phyloP scores from a whole-genome alignment of 345 rosid genomes.

The Brassica juncea region DNA sequence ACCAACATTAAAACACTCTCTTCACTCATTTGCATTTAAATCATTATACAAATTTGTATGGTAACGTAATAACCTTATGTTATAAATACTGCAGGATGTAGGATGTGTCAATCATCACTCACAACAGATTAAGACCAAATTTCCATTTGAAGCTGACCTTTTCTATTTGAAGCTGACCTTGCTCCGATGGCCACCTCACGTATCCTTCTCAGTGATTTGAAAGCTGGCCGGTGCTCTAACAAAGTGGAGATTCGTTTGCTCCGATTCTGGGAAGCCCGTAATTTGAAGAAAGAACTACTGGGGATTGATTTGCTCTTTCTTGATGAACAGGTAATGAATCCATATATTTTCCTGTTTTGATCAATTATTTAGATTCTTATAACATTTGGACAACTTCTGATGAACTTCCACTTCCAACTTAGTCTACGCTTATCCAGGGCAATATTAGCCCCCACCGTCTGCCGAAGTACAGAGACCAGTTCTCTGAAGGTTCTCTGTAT shows the following conservation, averaged over 20 bases:
- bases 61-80: background rate
- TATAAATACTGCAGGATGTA: background rate
- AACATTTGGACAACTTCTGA: background rate
- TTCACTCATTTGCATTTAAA: background rate
- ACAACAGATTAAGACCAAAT: background rate
- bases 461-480: background rate
- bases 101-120: background rate
- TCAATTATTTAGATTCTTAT: too few species aligned
- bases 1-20: background rate
- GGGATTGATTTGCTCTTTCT: too few species aligned
- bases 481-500: background rate
- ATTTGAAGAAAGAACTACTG: background rate
- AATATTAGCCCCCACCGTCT: background rate
- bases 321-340: too few species aligned
- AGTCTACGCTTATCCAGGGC: background rate
- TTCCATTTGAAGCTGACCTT: too few species aligned
- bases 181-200: background rate
- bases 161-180: background rate
- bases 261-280: background rate
- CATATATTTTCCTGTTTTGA: too few species aligned
- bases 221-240: background rate
- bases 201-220: background rate
- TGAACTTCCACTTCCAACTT: background rate
- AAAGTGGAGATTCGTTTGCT: background rate
- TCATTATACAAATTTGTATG: background rate